Evolutionary conservation across 2,329 filamentous ascomycete species (phyloP).

Genomic region (Scortechinia acanthostroma): DNA sequence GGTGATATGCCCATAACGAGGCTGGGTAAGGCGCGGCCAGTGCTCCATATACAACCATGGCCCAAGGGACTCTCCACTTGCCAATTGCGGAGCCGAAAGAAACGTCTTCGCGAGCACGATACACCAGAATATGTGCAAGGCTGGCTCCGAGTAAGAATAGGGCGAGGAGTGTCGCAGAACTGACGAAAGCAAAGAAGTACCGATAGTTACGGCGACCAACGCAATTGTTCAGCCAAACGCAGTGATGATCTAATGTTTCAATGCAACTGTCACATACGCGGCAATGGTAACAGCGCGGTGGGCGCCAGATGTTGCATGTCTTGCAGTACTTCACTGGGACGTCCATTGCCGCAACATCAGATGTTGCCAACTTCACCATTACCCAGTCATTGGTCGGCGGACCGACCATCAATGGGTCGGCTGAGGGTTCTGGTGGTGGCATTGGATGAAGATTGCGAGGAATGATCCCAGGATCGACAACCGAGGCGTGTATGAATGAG

Average conservation of each 20-base stretch:
- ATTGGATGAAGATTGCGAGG: constrained; percentile 87
- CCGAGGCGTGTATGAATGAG: constrained; percentile 87
- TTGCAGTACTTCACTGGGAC: constrained; percentile 97
- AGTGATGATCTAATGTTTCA: constrained; percentile 95
- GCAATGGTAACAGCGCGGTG: constrained; percentile 91
- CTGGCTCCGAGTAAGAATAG: constrained; percentile 71
- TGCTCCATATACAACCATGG: constrained; percentile 77
- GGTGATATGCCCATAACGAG: constrained; percentile 78
- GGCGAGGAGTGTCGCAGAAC: constrained; percentile 68
- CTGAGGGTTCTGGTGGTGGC: constrained; percentile 59
- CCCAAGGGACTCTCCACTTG: constrained; percentile 74
- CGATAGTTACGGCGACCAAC: constrained; percentile 95
- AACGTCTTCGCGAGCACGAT: constrained; percentile 53
- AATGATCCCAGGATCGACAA: constrained; percentile 86
- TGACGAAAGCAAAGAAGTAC: constrained; percentile 91
- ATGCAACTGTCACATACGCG: constrained; percentile 94
- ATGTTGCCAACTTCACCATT: constrained; percentile 74
- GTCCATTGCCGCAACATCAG: constrained; percentile 80
- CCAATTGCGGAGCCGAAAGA: constrained; percentile 64
- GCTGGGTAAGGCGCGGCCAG: constrained; percentile 73
- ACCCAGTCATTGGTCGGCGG: constrained; percentile 91
- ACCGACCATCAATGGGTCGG: constrained; percentile 73
- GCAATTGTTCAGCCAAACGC: constrained; percentile 98
- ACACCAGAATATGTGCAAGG: constrained; percentile 74
- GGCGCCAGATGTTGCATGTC: constrained; percentile 95